A percentile compares a stretch with the other conserved stretches of the same genome.
Evolutionary conservation across 306 rosid genomes (phyloP).

Genomic region (Arachis stenosperma): DNA sequence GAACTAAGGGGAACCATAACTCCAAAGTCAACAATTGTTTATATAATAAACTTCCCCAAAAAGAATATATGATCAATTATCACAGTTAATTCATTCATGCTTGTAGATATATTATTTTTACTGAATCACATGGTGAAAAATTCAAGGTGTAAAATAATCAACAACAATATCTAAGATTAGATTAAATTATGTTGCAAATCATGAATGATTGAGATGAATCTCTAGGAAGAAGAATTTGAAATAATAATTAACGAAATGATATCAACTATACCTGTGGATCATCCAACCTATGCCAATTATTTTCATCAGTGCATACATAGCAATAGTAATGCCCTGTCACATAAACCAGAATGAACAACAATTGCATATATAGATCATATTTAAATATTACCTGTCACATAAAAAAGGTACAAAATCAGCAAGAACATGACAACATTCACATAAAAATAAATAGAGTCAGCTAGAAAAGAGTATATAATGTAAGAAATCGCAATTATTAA

Average conservation of each 20-base stretch:
- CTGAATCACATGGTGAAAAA: background rate
- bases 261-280: constrained; percentile 53
- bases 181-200: too few species aligned
- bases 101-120: too few species aligned
- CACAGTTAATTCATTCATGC: background rate
- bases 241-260: background rate
- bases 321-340: constrained; percentile 64
- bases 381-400: constrained; percentile 45
- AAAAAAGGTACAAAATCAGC: background rate
- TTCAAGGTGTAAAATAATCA: background rate
- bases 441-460: background rate
- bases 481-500: background rate
- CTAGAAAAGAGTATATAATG: background rate
- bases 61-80: background rate
- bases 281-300: constrained; percentile 60
- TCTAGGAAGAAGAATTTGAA: background rate
- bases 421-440: background rate
- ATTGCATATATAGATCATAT: constrained; percentile 67
- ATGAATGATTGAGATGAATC: too few species aligned
- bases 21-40: too few species aligned
- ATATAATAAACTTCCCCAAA: too few species aligned
- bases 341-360: constrained; percentile 48
- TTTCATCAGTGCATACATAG: constrained; percentile 57
- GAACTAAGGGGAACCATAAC: background rate
- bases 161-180: too few species aligned